A percentile compares a stretch with the other conserved stretches of the same genome.
phyloP scores from a whole-genome alignment of 139 green algal genomes.

The Micractinium conductrix region DNA sequence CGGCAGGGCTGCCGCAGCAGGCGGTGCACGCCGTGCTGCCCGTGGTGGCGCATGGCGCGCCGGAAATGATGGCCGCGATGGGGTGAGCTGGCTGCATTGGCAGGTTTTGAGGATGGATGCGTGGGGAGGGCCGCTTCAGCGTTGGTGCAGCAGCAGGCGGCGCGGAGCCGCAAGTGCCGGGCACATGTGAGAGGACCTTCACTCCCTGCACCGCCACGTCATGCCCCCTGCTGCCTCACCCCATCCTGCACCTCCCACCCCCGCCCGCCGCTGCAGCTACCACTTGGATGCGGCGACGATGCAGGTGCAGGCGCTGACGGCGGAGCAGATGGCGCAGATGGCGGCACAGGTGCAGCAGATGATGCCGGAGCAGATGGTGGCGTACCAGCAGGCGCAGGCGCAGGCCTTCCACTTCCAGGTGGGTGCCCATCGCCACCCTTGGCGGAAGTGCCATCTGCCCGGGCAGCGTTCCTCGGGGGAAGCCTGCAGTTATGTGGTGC shows the following conservation, averaged over 20 bases:
- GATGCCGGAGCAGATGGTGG: conserved; percentile 20
- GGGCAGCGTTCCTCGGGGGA: no score
- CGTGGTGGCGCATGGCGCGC: neutral
- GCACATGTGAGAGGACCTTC: no score
- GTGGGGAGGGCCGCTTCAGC: no score
- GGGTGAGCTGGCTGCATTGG: neutral
- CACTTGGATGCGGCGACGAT: neutral
- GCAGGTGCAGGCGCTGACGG: neutral
- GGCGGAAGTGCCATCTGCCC: no score
- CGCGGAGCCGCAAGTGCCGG: no score
- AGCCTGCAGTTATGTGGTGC: no score
- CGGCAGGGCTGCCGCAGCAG: neutral
- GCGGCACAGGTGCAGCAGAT: conserved; percentile 7
- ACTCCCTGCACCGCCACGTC: no score
- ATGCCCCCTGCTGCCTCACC: no score
- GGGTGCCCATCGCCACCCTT: no score
- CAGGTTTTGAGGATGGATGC: neutral
- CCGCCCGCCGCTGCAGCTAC: neutral
- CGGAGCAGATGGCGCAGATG: conserved; percentile 23
- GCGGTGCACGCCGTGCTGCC: neutral
- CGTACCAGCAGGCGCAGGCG: conserved; percentile 12
- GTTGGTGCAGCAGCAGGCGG: no score
- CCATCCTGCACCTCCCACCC: no score
- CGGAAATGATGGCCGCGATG: neutral
- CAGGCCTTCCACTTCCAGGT: conserved; percentile 12